phyloP scores from a whole-genome alignment of 176 grass and related monocot genomes.

The Puya raimondii region DNA sequence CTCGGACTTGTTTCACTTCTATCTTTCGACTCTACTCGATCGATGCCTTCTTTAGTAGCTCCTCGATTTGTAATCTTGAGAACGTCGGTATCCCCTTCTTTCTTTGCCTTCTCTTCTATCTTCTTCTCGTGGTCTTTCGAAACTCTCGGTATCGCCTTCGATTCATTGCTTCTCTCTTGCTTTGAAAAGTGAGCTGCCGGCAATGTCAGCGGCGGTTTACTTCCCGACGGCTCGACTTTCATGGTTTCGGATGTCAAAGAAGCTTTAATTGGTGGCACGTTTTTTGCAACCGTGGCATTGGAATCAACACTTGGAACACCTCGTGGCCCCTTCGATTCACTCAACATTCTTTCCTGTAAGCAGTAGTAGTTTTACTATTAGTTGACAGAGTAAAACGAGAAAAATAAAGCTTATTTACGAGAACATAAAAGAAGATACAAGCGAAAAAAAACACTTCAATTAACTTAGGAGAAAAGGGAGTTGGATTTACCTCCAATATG shows the following conservation, averaged over 20 bases:
- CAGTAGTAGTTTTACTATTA: slow-evolving; percentile 16
- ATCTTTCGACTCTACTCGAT: slow-evolving; percentile 3
- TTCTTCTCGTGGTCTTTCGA: slow-evolving; percentile 17
- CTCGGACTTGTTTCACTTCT: background rate
- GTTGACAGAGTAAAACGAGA: background rate
- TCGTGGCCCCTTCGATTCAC: slow-evolving; percentile 15
- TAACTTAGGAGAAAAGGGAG: background rate
- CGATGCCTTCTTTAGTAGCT: background rate
- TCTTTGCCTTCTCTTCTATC: slow-evolving; percentile 17
- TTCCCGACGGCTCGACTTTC: slow-evolving; percentile 16
- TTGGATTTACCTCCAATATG: slow-evolving; percentile 58
- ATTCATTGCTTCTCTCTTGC: slow-evolving; percentile 8
- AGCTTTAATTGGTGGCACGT: slow-evolving; percentile 2
- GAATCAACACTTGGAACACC: background rate
- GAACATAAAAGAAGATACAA: background rate
- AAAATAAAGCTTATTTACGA: background rate
- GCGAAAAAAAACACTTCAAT: background rate
- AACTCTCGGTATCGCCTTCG: slow-evolving; percentile 18
- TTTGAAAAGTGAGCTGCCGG: slow-evolving; percentile 2
- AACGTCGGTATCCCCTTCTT: slow-evolving; percentile 7
- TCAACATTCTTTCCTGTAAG: slow-evolving; percentile 74
- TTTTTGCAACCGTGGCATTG: background rate
- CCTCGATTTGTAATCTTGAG: slow-evolving; percentile 1
- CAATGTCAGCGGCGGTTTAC: slow-evolving; percentile 14
- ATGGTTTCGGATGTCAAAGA: slow-evolving; percentile 14